Conservation (phyloP, 2,329 filamentous ascomycete species). For the Fusarium citri region DNA sequence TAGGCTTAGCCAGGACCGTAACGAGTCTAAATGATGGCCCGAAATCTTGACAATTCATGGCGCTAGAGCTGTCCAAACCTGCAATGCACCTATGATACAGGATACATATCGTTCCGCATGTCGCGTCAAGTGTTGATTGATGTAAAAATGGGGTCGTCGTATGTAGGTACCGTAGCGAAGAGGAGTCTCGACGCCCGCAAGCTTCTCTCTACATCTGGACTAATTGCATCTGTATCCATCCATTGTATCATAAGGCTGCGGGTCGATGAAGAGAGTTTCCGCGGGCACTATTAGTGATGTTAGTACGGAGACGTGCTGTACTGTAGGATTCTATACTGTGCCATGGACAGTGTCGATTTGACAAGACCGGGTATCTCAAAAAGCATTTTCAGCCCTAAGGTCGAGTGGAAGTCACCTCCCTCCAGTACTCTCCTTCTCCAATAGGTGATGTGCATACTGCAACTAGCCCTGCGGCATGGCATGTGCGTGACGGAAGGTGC, state of each 20-base stretch:
- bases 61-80: conserved; percentile 13
- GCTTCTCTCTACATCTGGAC: conserved; percentile 1
- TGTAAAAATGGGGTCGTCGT: conserved; percentile 1
- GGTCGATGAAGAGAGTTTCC: conserved; percentile 2
- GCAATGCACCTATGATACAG: neutral
- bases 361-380: conserved; percentile 3
- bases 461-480: conserved; percentile 37
- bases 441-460: conserved; percentile 40
- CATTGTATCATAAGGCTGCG: conserved; percentile 8
- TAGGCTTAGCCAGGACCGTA: conserved; percentile 18
- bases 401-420: conserved; percentile 4
- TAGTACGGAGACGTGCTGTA: neutral
- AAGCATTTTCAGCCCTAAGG: conserved; percentile 38
- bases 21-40: conserved; percentile 8
- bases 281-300: neutral
- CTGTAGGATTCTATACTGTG: neutral
- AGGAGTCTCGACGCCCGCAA: conserved; percentile 13
- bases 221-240: neutral
- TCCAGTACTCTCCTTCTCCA: conserved; percentile 19
- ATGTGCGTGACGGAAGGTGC: conserved; percentile 32
- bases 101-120: conserved; percentile 8
- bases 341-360: conserved; percentile 27
- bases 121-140: conserved; percentile 11
- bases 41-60: conserved; percentile 19
- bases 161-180: conserved; percentile 1